These are phyloP conservation scores for Heracleum sosnowskyi DNA, from an alignment of 129 eudicot genomes.

Conservation along the genomic window DNA sequence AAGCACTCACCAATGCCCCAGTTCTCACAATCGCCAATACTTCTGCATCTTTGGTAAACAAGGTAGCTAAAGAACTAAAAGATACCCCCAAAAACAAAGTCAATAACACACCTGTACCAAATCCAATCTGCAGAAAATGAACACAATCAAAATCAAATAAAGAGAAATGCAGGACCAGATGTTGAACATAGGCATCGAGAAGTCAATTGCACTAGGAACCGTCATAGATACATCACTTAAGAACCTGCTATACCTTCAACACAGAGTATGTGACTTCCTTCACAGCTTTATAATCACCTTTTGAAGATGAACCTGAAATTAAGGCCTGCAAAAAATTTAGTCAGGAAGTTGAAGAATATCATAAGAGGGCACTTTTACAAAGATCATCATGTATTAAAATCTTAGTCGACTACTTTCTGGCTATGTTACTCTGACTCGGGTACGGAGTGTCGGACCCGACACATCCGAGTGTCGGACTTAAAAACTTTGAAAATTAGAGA, in stretches of 20 bases:
- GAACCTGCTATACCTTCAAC: constrained; percentile 39
- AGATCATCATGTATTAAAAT: neutral
- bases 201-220: neutral
- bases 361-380: neutral
- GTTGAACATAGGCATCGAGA: neutral
- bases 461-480: too few species aligned
- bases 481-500: too few species aligned
- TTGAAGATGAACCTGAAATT: constrained; percentile 72
- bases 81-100: constrained; percentile 64
- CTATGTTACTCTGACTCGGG: too few species aligned
- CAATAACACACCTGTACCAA: constrained; percentile 49
- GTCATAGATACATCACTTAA: neutral
- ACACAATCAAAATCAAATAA: neutral
- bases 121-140: constrained; percentile 52
- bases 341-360: neutral
- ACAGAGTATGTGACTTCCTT: constrained; percentile 65
- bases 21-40: constrained; percentile 56
- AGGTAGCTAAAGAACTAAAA: constrained; percentile 54
- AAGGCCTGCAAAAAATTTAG: constrained; percentile 49
- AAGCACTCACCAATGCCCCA: constrained; percentile 55
- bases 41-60: constrained; percentile 65
- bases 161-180: neutral
- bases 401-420: neutral
- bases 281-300: constrained; percentile 59
- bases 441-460: too few species aligned